Evolutionary conservation across 1,139 yeast genomes (phyloP), one percentile per base, ranked within the genome.

Genomic region (Nakaseomyces uthaithaninus): DNA sequence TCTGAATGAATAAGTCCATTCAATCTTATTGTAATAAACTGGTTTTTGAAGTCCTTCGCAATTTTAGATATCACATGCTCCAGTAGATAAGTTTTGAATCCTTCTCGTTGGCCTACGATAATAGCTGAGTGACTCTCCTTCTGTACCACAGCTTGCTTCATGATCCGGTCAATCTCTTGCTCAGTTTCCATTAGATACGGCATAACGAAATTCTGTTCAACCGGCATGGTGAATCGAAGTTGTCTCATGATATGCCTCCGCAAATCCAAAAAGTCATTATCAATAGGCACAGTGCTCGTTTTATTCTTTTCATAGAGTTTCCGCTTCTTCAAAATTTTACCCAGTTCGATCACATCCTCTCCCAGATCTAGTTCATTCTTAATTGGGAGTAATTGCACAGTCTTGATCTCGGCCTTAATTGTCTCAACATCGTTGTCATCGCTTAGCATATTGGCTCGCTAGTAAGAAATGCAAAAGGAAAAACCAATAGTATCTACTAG

Each of bases 71-170:
- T 47, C 0, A 84, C 85, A 5, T 68, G 63, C 35, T 80, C 71
- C 7, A 89, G 66, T 9, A 84, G 62, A 1, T 75, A 63, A 0
- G 93, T 70, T 57, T 91, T 91, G 0, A 95, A 96, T 4, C 77
- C 66, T 1, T 83, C 76, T 37, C 89, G 65, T 0, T 95, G 89
- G 0, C 98, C 98, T 36, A 86, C 70, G 1, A 91, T 45, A 9
- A 89, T 65, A 8, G 80, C 75, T 1, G 96, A 87, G 55, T 84
- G 87, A 4, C 95, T 91, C 50, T 86, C 94, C 27, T 75, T 72
- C 47, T 75, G 76, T 14, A 67, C 63, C 0, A 89, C 69, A 0
- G 95, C 80, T 47, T 78, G 78, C 43, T 75, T 76, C 44, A 89
- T 58, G 50, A 83, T 59, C 11, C 67, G 63, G 46, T 72, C 72